phyloP scores from a whole-genome alignment of 257 asterid species.

The Fraxinus anomala region DNA sequence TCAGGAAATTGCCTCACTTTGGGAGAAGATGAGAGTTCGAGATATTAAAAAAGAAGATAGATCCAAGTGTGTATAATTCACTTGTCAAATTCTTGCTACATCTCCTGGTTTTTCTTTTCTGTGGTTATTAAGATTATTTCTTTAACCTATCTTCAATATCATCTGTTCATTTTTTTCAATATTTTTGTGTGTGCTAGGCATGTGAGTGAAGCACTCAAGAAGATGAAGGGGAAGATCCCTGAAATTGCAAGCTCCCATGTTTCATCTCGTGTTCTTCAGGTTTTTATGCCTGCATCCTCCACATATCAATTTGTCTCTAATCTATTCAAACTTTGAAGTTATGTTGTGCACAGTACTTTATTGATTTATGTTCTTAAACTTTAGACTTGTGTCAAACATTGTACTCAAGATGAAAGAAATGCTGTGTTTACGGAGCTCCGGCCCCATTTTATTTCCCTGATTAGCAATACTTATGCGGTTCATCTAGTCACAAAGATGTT shows the following conservation, averaged over 20 bases:
- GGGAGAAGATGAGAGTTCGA: slow-evolving; percentile 92
- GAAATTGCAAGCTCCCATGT: slow-evolving; percentile 91
- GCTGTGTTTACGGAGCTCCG: slow-evolving; percentile 72
- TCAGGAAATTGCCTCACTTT: slow-evolving; percentile 78
- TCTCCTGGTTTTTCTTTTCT: slow-evolving; percentile 4
- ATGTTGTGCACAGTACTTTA: background rate
- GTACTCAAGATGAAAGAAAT: slow-evolving; percentile 79
- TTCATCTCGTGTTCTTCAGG: slow-evolving; percentile 98
- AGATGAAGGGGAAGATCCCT: slow-evolving; percentile 87
- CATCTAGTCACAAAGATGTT: slow-evolving; percentile 82
- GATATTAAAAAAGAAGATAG: slow-evolving; percentile 76
- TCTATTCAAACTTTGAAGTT: slow-evolving; percentile 21
- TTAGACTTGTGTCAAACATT: slow-evolving; percentile 86
- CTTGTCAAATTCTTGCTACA: slow-evolving; percentile 13
- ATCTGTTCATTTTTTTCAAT: background rate
- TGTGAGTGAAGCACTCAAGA: slow-evolving; percentile 76
- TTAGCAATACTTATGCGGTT: slow-evolving; percentile 77
- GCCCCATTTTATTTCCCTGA: slow-evolving; percentile 68
- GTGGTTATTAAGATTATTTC: background rate
- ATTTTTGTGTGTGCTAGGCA: slow-evolving; percentile 39
- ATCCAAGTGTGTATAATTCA: slow-evolving; percentile 50
- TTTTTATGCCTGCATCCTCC: slow-evolving; percentile 27
- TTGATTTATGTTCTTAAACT: slow-evolving; percentile 23
- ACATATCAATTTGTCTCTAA: slow-evolving; percentile 5
- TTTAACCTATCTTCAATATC: slow-evolving; percentile 1